Conservation (phyloP, 306 rosid genomes). For the Begonia fuchsioides region DNA sequence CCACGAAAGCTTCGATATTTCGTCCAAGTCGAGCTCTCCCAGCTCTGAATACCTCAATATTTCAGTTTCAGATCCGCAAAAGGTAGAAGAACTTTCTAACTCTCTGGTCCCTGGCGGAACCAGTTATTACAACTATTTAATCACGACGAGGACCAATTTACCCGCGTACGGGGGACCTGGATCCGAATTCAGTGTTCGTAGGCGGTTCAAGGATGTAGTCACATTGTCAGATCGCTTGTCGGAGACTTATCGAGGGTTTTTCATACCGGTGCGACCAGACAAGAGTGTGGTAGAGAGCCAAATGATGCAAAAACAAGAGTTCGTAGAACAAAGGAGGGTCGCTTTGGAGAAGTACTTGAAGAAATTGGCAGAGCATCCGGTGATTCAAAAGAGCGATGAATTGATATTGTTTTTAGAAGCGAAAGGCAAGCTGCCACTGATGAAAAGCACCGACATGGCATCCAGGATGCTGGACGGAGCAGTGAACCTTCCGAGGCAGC, state of each 20-base stretch:
- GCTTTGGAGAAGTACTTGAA: conserved; percentile 28
- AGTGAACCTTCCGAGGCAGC: conserved; percentile 23
- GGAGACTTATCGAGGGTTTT: conserved; percentile 22
- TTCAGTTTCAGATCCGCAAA: conserved; percentile 23
- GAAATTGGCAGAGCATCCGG: conserved; percentile 26
- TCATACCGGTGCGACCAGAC: conserved; percentile 32
- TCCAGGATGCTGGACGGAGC: conserved; percentile 24
- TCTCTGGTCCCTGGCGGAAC: conserved; percentile 28
- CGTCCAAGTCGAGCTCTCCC: conserved; percentile 10
- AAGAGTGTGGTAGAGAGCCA: conserved; percentile 34
- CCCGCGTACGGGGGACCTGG: conserved; percentile 25
- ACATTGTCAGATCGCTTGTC: conserved; percentile 28
- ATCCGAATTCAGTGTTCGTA: conserved; percentile 27
- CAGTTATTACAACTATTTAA: conserved; percentile 21
- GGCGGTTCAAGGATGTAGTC: conserved; percentile 40
- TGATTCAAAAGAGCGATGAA: conserved; percentile 21
- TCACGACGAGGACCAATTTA: conserved; percentile 23
- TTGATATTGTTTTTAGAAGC: conserved; percentile 20
- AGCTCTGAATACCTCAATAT: conserved; percentile 12
- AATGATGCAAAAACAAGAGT: conserved; percentile 25
- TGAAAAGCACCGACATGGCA: conserved; percentile 18
- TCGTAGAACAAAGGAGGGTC: conserved; percentile 29
- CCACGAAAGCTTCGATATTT: conserved; percentile 11
- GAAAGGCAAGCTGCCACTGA: conserved; percentile 17
- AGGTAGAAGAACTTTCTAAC: conserved; percentile 19